Evolutionary conservation across 176 grass and related monocot genomes (phyloP).

Genomic region (Urochloa ruziziensis): DNA sequence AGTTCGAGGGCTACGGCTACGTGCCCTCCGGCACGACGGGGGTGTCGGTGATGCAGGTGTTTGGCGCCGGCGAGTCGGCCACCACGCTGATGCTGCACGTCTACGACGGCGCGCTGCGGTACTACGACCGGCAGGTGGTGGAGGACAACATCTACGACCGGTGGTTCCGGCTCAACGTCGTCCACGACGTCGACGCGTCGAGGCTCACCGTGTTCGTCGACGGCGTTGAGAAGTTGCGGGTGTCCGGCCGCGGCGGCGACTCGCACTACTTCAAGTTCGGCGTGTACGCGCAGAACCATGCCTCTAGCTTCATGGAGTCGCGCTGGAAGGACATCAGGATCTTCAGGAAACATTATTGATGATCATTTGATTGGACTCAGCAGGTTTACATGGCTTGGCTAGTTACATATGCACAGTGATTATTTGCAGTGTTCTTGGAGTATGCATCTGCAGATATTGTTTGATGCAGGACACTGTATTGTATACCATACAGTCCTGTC

Average conservation of each 20-base stretch:
- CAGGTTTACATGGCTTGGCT: background rate
- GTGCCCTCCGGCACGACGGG: constrained; percentile 35
- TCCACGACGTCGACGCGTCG: constrained; percentile 35
- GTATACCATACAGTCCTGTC: too few relatives aligned
- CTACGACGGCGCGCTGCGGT: constrained; percentile 16
- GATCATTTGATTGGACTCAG: background rate
- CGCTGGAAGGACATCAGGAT: constrained; percentile 31
- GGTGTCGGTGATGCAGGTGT: constrained; percentile 55
- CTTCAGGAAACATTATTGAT: background rate
- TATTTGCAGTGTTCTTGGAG: background rate
- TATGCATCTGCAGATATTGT: too few relatives aligned
- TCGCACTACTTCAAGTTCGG: constrained; percentile 58
- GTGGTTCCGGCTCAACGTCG: constrained; percentile 60
- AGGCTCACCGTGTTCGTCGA: constrained; percentile 32
- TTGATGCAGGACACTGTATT: too few relatives aligned
- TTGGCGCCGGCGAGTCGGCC: background rate
- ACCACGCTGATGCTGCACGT: constrained; percentile 49
- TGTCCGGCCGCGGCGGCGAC: background rate
- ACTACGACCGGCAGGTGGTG: constrained; percentile 19
- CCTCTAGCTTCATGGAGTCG: constrained; percentile 31
- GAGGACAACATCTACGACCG: constrained; percentile 38
- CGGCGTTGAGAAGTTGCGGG: background rate
- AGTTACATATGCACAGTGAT: too few relatives aligned
- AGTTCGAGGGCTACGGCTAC: constrained; percentile 46
- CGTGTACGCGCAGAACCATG: constrained; percentile 6